Conservation (phyloP, 768 basidiomycete species). For the Naganishia randhawae region DNA sequence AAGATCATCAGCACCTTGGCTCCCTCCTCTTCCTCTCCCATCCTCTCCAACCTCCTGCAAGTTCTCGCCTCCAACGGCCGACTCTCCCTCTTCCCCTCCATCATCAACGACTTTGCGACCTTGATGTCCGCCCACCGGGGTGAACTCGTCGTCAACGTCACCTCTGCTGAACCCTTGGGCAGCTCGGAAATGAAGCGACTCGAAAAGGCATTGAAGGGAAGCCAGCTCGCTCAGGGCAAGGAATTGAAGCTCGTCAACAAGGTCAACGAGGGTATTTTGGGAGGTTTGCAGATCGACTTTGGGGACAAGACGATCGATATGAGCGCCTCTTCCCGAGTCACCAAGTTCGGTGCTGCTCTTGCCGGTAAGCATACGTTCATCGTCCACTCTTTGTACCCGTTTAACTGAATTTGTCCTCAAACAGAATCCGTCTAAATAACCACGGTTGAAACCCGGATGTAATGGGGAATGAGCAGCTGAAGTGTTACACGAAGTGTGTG, state of each 20-base stretch:
- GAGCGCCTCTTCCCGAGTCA: conserved; percentile 87
- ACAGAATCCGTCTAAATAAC: conserved; percentile 17
- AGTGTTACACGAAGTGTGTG: neutral
- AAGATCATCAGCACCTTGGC: conserved; percentile 67
- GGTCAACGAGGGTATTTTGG: conserved; percentile 86
- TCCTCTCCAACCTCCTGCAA: conserved; percentile 85
- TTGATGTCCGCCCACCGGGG: conserved; percentile 85
- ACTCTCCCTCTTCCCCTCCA: conserved; percentile 73
- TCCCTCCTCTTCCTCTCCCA: conserved; percentile 54
- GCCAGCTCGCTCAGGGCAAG: conserved; percentile 83
- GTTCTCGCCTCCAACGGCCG: conserved; percentile 92
- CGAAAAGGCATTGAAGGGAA: conserved; percentile 79
- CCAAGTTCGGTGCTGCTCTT: conserved; percentile 84
- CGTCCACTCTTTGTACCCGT: neutral
- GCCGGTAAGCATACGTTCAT: conserved; percentile 60
- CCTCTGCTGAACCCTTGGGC: conserved; percentile 75
- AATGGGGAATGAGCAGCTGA: neutral
- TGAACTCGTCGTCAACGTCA: conserved; percentile 87
- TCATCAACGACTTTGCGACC: conserved; percentile 86
- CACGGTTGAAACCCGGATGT: neutral
- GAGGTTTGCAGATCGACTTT: conserved; percentile 91
- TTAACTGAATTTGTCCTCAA: neutral
- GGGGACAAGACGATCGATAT: conserved; percentile 98
- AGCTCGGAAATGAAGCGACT: conserved; percentile 67
- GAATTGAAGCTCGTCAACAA: conserved; percentile 85